Percentiles rank a stretch among this genome's conserved stretches.
Conservation (phyloP, 352 stramenopile species). For the Globisporangium echinulatum region DNA sequence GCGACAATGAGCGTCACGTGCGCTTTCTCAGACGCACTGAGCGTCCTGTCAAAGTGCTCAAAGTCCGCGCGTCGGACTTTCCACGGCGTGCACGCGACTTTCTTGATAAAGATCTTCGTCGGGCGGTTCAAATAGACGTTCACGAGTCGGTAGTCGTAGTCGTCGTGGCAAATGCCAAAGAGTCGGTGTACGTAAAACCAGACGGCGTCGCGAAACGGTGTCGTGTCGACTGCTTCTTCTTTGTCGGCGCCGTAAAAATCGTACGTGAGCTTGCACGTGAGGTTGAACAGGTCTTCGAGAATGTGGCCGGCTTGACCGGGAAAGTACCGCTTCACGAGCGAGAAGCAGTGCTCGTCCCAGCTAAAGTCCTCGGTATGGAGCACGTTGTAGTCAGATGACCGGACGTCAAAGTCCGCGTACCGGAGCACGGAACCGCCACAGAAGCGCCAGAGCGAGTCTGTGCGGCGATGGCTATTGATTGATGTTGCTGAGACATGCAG, state of each 20-base stretch:
- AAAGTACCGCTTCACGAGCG: conserved; percentile 81
- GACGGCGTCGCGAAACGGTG: conserved; percentile 73
- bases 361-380: conserved; percentile 86
- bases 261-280: conserved; percentile 83
- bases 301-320: conserved; percentile 74
- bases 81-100: conserved; percentile 81
- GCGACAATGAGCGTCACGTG: conserved; percentile 79
- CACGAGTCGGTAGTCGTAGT: conserved; percentile 84
- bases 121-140: conserved; percentile 78
- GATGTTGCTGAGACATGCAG: conserved; percentile 14
- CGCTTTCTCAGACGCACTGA: conserved; percentile 79
- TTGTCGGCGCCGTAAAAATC: conserved; percentile 61
- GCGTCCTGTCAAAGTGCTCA: conserved; percentile 75
- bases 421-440: conserved; percentile 74
- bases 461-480: conserved; percentile 23
- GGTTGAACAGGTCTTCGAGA: conserved; percentile 81
- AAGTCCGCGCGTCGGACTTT: conserved; percentile 77
- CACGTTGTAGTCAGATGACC: conserved; percentile 69
- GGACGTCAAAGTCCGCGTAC: conserved; percentile 85
- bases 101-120: conserved; percentile 86
- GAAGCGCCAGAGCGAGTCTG: conserved; percentile 77
- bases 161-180: conserved; percentile 85
- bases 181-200: conserved; percentile 88
- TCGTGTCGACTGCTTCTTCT: conserved; percentile 64
- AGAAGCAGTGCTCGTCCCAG: conserved; percentile 87